A percentile compares a stretch with the other conserved stretches of the same genome.
Evolutionary conservation across 2,329 filamentous ascomycete genomes (phyloP).

Genomic region (Biscogniauxia mediterranea): DNA sequence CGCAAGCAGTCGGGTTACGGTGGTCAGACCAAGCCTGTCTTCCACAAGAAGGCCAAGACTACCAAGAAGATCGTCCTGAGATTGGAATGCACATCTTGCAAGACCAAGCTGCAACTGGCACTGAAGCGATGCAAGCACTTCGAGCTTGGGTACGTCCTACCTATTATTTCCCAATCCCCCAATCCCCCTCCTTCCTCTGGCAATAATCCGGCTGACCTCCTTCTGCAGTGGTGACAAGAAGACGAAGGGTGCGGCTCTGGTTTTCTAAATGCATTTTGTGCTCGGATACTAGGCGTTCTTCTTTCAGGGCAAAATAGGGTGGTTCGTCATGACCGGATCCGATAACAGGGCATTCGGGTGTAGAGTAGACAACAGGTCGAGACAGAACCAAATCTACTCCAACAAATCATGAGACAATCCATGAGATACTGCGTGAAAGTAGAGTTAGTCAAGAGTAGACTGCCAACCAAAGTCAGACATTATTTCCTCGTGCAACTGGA

Average conservation of each 20-base stretch:
- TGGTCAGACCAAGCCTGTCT: slow-evolving; percentile 99
- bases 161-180: slow-evolving; percentile 3
- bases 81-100: slow-evolving; percentile 96
- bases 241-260: slow-evolving; percentile 99
- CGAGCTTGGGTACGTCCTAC: slow-evolving; percentile 83
- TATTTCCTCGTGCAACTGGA: too few species aligned
- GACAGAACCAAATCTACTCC: slow-evolving; percentile 21
- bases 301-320: slow-evolving; percentile 40
- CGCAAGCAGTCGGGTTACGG: slow-evolving; percentile 89
- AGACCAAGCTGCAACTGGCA: slow-evolving; percentile 95
- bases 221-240: slow-evolving; percentile 96
- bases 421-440: background rate
- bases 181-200: background rate
- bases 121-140: slow-evolving; percentile 99
- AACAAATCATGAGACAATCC: background rate
- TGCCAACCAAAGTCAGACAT: background rate
- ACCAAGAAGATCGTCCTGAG: slow-evolving; percentile 99
- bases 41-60: slow-evolving; percentile 99
- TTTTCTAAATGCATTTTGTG: slow-evolving; percentile 70
- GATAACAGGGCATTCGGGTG: slow-evolving; percentile 45
- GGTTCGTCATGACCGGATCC: slow-evolving; percentile 42
- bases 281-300: slow-evolving; percentile 41
- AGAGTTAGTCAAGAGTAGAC: background rate
- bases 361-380: slow-evolving; percentile 28
- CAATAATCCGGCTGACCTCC: slow-evolving; percentile 37